phyloP scores from a whole-genome alignment of 139 green algal genomes.

The Tetradesmus obliquus region DNA sequence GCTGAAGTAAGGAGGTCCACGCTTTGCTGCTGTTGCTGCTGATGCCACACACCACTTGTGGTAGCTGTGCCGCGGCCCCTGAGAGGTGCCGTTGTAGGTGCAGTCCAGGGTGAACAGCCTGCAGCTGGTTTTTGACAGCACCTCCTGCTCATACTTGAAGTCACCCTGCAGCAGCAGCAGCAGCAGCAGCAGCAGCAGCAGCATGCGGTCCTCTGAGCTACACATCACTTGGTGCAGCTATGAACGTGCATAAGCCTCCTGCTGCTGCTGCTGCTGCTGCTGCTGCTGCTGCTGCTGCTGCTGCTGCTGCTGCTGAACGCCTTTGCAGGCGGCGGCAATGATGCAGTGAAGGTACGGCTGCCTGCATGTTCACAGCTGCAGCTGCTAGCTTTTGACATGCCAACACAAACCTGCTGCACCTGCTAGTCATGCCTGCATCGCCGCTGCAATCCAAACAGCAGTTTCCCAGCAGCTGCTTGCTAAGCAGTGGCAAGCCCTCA shows the following conservation, averaged over 20 bases:
- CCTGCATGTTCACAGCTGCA: too few relatives aligned
- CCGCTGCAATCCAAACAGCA: not conserved
- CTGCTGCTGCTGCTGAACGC: not conserved
- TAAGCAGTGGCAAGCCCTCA: not conserved
- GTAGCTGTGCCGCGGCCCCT: not conserved
- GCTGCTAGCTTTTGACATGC: too few relatives aligned
- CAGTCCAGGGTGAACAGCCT: conserved; percentile 9
- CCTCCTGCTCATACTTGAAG: not conserved
- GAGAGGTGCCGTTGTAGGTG: conserved; percentile 13
- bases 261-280: not conserved
- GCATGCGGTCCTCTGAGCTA: not conserved
- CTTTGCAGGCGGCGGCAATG: too few relatives aligned
- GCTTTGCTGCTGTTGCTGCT: not conserved
- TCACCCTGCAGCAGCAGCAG: conserved; percentile 7
- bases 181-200: not conserved
- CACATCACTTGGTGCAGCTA: too few relatives aligned
- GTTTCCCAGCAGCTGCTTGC: too few relatives aligned
- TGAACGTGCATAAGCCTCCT: too few relatives aligned
- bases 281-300: not conserved
- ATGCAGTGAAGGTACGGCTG: too few relatives aligned
- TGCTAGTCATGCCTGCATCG: too few relatives aligned
- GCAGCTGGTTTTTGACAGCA: not conserved
- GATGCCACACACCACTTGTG: conserved; percentile 18
- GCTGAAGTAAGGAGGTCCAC: not conserved
- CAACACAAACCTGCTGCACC: too few relatives aligned